Evolutionary conservation across 331 rosid genomes (phyloP).

Genomic region (Cucumis variabilis): DNA sequence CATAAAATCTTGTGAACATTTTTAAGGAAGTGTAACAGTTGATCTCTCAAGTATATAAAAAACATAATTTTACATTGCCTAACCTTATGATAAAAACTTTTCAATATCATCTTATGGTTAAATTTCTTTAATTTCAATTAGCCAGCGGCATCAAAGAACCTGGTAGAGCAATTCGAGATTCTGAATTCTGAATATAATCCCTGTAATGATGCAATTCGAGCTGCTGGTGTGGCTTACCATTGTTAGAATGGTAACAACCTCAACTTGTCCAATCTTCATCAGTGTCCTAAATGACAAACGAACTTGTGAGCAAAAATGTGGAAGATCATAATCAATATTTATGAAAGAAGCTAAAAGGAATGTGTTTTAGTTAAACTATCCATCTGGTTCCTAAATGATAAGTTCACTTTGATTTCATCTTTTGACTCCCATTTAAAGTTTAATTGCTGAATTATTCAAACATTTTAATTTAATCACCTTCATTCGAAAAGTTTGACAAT

Average conservation of each 20-base stretch:
- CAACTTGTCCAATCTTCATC: conserved; percentile 86
- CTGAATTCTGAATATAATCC: background rate
- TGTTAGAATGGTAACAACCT: conserved; percentile 28
- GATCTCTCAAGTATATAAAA: background rate
- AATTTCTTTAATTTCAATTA: background rate
- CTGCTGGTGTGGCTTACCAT: conserved; percentile 7
- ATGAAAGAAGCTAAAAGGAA: conserved; percentile 7
- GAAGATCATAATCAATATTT: background rate
- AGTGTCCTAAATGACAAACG: conserved; percentile 48
- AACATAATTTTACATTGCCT: background rate
- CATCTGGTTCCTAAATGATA: background rate
- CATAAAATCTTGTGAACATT: background rate
- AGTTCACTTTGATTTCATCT: background rate
- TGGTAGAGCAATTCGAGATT: background rate
- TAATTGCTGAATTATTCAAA: background rate
- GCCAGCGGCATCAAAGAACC: conserved; percentile 8
- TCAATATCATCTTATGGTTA: background rate
- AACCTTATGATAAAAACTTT: background rate
- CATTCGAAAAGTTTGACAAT: background rate
- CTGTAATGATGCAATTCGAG: conserved; percentile 14
- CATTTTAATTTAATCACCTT: background rate
- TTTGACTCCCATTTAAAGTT: background rate
- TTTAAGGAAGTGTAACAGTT: background rate
- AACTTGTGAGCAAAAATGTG: background rate
- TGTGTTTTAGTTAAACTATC: background rate